These are phyloP conservation scores for Aureobasidium leucospermi DNA, from an alignment of 2,329 filamentous ascomycete genomes.

Conservation along the genomic window DNA sequence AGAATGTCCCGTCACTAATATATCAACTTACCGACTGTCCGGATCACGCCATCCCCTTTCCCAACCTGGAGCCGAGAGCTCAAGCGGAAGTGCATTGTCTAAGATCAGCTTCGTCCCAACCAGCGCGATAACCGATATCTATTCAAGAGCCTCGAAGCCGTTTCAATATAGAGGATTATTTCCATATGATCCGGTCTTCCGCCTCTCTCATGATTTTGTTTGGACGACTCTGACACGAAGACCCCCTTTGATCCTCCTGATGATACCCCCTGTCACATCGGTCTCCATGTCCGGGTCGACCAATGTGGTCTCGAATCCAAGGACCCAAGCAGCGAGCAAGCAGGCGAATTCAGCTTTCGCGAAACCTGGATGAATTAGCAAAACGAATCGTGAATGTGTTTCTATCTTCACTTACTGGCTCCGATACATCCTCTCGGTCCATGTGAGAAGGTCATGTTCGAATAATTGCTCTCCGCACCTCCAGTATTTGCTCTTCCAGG, in stretches of 20 bases:
- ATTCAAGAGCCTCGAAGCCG: no score
- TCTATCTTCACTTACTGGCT: constrained; percentile 12
- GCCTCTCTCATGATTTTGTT: constrained; percentile 7
- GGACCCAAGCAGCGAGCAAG: constrained; percentile 21
- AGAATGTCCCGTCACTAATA: neutral
- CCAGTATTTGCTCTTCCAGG: constrained; percentile 32
- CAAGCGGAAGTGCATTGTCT: no score
- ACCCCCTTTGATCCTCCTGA: constrained; percentile 13
- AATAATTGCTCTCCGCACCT: constrained; percentile 31
- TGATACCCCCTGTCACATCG: constrained; percentile 7
- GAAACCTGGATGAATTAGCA: constrained; percentile 15
- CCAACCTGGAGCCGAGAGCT: neutral
- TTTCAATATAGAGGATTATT: no score
- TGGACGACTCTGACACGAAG: constrained; percentile 10
- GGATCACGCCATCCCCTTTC: neutral
- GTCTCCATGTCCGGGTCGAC: constrained; percentile 15
- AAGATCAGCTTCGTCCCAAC: no score
- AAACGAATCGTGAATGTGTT: neutral
- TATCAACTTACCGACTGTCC: neutral
- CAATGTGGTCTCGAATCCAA: constrained; percentile 17
- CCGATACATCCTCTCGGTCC: constrained; percentile 28
- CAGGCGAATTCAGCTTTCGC: constrained; percentile 23
- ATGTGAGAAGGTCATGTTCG: constrained; percentile 38
- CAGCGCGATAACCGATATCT: no score
- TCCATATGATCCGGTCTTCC: no score